A percentile compares a stretch with the other conserved stretches of the same genome.
Evolutionary conservation across 2,329 filamentous ascomycete genomes (phyloP).

Genomic region (Alternaria hordeiaustralica): DNA sequence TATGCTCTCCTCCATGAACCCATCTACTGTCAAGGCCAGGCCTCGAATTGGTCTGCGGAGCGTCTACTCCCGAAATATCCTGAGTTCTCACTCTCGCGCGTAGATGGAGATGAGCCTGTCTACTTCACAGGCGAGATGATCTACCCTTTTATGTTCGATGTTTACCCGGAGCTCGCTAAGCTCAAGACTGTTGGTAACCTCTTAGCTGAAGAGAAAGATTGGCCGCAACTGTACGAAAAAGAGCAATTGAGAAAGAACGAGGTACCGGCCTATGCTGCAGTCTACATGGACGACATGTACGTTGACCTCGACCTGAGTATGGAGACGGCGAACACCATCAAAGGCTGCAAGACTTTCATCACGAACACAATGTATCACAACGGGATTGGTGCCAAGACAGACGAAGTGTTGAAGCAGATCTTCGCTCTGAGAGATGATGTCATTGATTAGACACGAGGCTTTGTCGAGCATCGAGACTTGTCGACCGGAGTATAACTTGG

Average conservation of each 20-base stretch:
- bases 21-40: constrained; percentile 77
- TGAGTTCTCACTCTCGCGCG: constrained; percentile 51
- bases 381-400: constrained; percentile 73
- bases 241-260: constrained; percentile 75
- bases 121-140: constrained; percentile 95
- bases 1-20: constrained; percentile 89
- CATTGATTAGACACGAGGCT: constrained; percentile 54
- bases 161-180: constrained; percentile 75
- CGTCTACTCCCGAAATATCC: constrained; percentile 62
- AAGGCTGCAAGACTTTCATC: constrained; percentile 78
- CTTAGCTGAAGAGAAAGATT: constrained; percentile 71
- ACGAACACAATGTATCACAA: constrained; percentile 91
- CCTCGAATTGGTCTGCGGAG: constrained; percentile 77
- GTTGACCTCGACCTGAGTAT: constrained; percentile 78
- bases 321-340: constrained; percentile 76
- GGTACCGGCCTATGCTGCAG: constrained; percentile 85
- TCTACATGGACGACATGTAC: constrained; percentile 90
- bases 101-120: constrained; percentile 60
- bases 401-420: constrained; percentile 77
- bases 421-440: constrained; percentile 78
- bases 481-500: neutral
- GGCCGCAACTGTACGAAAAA: constrained; percentile 79
- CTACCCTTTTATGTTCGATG: constrained; percentile 83
- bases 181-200: constrained; percentile 73
- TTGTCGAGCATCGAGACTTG: neutral